Conservation (phyloP, 1,284 basidiomycete species). For the Fomes fomentarius region DNA sequence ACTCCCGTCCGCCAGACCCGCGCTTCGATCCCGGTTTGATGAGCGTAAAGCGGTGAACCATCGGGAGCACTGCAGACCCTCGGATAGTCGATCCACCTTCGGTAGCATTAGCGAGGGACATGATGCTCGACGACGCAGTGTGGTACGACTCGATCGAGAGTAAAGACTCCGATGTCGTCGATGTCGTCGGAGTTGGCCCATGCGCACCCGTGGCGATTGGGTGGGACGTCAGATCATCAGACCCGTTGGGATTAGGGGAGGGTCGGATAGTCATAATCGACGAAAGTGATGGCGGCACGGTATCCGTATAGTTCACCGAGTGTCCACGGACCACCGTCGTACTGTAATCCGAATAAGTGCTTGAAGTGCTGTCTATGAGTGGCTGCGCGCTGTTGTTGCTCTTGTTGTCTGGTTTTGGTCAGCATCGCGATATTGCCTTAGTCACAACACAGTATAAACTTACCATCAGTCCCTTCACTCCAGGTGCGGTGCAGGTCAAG, state of each 20-base stretch:
- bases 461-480: conserved; percentile 47
- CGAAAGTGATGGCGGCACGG: conserved; percentile 60
- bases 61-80: conserved; percentile 44
- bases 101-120: conserved; percentile 67
- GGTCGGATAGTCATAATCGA: conserved; percentile 75
- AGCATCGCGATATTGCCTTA: not conserved
- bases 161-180: conserved; percentile 43
- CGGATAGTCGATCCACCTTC: conserved; percentile 72
- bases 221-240: conserved; percentile 27
- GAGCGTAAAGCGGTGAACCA: conserved; percentile 85
- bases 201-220: conserved; percentile 29
- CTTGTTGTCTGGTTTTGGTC: conserved; percentile 34
- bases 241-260: conserved; percentile 49
- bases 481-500: conserved; percentile 55
- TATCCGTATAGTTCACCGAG: conserved; percentile 41
- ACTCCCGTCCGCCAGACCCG: conserved; percentile 11
- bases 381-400: conserved; percentile 53
- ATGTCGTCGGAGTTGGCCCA: conserved; percentile 26
- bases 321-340: conserved; percentile 64
- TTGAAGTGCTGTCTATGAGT: conserved; percentile 52
- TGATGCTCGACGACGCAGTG: conserved; percentile 53
- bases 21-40: conserved; percentile 75
- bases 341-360: conserved; percentile 63
- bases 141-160: conserved; percentile 71
- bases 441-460: conserved; percentile 17